Evolutionary conservation across 2,329 filamentous ascomycete genomes (phyloP).

Genomic region (Zymoseptoria pseudotritici): DNA sequence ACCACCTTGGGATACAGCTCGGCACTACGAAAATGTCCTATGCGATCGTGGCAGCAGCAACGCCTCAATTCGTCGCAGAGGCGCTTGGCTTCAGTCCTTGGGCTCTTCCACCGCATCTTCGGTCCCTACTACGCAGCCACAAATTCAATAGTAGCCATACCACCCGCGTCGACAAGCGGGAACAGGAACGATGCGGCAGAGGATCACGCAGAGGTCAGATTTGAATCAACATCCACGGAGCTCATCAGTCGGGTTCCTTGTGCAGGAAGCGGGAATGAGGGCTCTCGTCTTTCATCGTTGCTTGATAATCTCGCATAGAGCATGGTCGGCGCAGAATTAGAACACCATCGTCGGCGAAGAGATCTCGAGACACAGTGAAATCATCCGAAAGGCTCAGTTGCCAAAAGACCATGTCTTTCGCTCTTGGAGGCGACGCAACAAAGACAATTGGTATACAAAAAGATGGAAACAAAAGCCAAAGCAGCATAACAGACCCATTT

Average conservation of each 20-base stretch:
- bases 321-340: too few species aligned
- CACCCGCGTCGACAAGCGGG: neutral
- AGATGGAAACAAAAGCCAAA: neutral
- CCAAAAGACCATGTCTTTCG: neutral
- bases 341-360: too few species aligned
- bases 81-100: neutral
- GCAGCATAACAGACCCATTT: neutral
- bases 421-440: neutral
- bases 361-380: neutral
- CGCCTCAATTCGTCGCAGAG: neutral
- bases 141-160: neutral
- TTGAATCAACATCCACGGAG: neutral
- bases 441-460: neutral
- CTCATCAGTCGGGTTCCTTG: too few species aligned
- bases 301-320: too few species aligned
- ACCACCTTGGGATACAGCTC: too few species aligned
- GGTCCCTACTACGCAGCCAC: neutral
- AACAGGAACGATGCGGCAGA: neutral
- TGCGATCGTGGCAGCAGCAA: too few species aligned
- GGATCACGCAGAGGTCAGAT: neutral
- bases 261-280: too few species aligned
- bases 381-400: neutral
- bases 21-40: too few species aligned
- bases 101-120: neutral
- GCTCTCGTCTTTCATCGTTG: neutral